phyloP scores from a whole-genome alignment of 1,139 yeast species.

The Diutina neorugosa region DNA sequence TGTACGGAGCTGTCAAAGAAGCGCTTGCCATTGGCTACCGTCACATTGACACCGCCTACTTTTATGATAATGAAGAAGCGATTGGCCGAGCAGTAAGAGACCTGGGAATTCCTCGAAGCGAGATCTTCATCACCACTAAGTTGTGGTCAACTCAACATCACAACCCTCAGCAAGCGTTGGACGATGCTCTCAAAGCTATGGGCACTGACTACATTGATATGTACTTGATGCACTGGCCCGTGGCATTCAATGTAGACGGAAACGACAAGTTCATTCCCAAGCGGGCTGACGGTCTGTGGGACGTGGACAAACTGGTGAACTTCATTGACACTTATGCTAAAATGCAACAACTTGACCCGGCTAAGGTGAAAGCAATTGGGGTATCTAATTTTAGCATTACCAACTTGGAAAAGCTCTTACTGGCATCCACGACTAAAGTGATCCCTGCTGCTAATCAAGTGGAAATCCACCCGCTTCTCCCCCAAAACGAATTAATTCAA shows the following conservation, averaged over 20 bases:
- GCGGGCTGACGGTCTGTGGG: not conserved
- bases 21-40: conserved; percentile 64
- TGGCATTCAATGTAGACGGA: conserved; percentile 17
- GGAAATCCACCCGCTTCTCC: conserved; percentile 65
- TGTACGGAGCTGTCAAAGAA: conserved; percentile 44
- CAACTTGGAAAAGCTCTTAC: not conserved
- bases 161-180: conserved; percentile 46
- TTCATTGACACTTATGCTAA: conserved; percentile 8
- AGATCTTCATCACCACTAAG: conserved; percentile 71
- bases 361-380: conserved; percentile 1
- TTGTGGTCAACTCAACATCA: conserved; percentile 61
- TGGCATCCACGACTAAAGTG: not conserved
- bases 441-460: conserved; percentile 63
- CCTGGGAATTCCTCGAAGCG: conserved; percentile 56
- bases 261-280: not conserved
- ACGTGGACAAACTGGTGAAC: not conserved
- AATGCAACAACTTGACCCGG: conserved; percentile 8
- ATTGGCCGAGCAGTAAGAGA: conserved; percentile 59
- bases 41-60: conserved; percentile 71
- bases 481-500: conserved; percentile 51
- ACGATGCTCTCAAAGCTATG: conserved; percentile 49
- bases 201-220: conserved; percentile 75
- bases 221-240: conserved; percentile 82
- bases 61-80: conserved; percentile 51
- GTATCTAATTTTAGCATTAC: not conserved